phyloP scores from a whole-genome alignment of 441 rosid species.

The Raphanus hybrid region DNA sequence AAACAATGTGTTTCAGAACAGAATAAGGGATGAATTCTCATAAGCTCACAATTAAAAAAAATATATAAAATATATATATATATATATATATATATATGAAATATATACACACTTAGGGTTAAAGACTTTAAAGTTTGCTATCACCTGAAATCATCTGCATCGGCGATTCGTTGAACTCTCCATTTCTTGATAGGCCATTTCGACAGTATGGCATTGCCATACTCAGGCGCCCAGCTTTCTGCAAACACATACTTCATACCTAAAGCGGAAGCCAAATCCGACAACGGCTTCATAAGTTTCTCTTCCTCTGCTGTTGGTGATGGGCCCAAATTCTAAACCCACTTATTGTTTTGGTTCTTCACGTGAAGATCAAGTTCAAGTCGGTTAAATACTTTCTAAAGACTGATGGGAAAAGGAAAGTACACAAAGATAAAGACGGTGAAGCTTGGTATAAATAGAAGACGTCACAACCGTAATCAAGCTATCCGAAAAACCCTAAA shows the following conservation, averaged over 20 bases:
- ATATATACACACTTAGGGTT: neutral
- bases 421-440: too few relatives aligned
- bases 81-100: neutral
- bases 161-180: slow-evolving; percentile 55
- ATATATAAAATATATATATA: neutral
- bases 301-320: too few relatives aligned
- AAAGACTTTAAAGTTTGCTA: neutral
- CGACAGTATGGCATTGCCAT: slow-evolving; percentile 1
- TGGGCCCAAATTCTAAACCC: too few relatives aligned
- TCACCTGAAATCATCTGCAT: slow-evolving; percentile 87
- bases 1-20: neutral
- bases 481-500: too few relatives aligned
- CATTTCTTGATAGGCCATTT: slow-evolving; percentile 50
- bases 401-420: too few relatives aligned
- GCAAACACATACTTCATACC: slow-evolving; percentile 39
- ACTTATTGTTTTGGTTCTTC: too few relatives aligned
- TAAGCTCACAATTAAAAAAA: neutral
- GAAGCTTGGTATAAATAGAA: too few relatives aligned
- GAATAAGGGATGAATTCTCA: neutral
- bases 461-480: too few relatives aligned
- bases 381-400: too few relatives aligned
- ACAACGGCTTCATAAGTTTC: slow-evolving; percentile 81
- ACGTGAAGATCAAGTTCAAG: too few relatives aligned
- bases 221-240: slow-evolving; percentile 10
- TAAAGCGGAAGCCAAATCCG: slow-evolving; percentile 77